These are phyloP conservation scores for Russula sp. DNA, from an alignment of 768 basidiomycete species.

Conservation along the genomic window DNA sequence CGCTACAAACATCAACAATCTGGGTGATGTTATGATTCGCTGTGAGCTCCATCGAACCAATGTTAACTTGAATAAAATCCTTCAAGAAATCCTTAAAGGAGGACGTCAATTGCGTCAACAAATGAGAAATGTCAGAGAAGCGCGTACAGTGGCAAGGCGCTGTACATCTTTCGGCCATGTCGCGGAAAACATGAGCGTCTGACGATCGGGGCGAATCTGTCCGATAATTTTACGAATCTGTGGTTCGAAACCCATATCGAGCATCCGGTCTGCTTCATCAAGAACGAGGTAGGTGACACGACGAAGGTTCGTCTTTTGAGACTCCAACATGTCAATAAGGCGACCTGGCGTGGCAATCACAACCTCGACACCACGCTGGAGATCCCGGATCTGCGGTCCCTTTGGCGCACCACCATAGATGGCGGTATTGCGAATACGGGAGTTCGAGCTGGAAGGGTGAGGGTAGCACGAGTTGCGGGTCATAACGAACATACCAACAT, in stretches of 20 bases:
- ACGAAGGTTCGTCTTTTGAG: constrained; percentile 91
- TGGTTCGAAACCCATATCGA: constrained; percentile 99
- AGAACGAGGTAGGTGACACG: constrained; percentile 97
- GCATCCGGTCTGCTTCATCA: constrained; percentile 99
- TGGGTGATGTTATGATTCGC: constrained; percentile 98
- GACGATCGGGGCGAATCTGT: constrained; percentile 96
- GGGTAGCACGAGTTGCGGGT: constrained; percentile 3
- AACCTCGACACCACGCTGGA: constrained; percentile 94
- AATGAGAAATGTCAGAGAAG: not conserved
- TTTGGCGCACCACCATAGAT: constrained; percentile 99
- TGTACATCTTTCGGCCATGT: constrained; percentile 99
- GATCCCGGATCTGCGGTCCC: constrained; percentile 95
- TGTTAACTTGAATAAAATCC: constrained; percentile 98
- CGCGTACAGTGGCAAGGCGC: constrained; percentile 77
- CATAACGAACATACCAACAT: constrained; percentile 25
- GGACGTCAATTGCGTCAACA: not conserved
- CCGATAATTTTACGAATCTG: constrained; percentile 97
- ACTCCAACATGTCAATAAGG: constrained; percentile 98
- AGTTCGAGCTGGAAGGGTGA: constrained; percentile 55
- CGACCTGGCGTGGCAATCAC: constrained; percentile 99
- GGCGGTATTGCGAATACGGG: constrained; percentile 95
- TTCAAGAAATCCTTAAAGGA: constrained; percentile 75
- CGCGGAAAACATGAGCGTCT: constrained; percentile 98
- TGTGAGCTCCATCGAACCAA: constrained; percentile 96
- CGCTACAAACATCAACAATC: constrained; percentile 92